Evolutionary conservation across 1,284 basidiomycete species (phyloP).

Genomic region (Malassezia yamatoensis): DNA sequence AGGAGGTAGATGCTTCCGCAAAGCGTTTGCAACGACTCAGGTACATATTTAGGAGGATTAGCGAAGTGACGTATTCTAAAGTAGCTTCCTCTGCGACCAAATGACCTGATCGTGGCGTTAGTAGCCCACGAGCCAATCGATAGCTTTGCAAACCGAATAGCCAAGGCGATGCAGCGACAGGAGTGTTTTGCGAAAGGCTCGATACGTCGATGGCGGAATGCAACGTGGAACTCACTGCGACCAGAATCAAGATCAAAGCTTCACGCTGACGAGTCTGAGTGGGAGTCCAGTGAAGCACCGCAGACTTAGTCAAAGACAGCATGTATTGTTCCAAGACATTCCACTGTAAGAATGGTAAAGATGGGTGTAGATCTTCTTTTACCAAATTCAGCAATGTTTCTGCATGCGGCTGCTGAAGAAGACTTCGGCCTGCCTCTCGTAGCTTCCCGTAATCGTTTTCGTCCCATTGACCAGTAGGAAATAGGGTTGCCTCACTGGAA

Average conservation of each 20-base stretch:
- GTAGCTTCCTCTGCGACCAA: neutral
- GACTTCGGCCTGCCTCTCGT: neutral
- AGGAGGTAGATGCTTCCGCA: neutral
- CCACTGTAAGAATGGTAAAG: conserved; percentile 13
- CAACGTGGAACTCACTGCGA: conserved; percentile 6
- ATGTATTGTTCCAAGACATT: conserved; percentile 5
- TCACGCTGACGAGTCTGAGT: conserved; percentile 6
- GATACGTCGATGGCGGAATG: neutral
- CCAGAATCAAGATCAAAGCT: conserved; percentile 7
- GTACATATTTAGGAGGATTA: conserved; percentile 12
- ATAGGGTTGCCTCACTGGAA: neutral
- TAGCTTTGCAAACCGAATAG: conserved; percentile 12
- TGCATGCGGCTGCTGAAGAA: neutral
- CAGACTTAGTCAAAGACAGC: neutral
- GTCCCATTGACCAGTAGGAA: neutral
- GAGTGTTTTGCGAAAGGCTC: too few relatives aligned
- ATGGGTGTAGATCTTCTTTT: neutral
- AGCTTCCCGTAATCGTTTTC: conserved; percentile 2
- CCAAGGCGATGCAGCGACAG: conserved; percentile 5
- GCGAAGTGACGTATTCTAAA: conserved; percentile 5
- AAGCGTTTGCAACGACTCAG: conserved; percentile 1
- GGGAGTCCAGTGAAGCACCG: neutral
- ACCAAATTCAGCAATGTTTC: neutral
- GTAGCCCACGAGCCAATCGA: conserved; percentile 8
- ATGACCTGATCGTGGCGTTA: neutral